phyloP scores from a whole-genome alignment of 495 filamentous ascomycete species.

The Margaritispora aquatica region DNA sequence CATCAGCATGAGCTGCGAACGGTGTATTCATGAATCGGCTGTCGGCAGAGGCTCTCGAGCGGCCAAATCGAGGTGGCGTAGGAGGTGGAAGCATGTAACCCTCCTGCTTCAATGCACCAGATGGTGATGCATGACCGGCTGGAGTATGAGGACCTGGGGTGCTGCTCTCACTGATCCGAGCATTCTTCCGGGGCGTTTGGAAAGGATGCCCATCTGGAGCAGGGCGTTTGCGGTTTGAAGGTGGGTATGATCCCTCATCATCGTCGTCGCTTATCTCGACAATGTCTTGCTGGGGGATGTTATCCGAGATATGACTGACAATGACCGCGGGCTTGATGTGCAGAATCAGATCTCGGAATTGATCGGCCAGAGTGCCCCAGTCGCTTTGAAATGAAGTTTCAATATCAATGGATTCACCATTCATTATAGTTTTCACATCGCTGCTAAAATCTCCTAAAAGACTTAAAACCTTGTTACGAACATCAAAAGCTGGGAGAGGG shows the following conservation, averaged over 20 bases:
- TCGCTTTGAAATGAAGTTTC: background rate
- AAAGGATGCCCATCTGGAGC: background rate
- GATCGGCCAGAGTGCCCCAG: background rate
- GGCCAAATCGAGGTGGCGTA: background rate
- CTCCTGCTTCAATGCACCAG: background rate
- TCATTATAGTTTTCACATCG: conserved; percentile 29
- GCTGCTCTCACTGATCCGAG: background rate
- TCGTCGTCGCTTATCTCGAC: conserved; percentile 2
- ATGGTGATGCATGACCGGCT: background rate
- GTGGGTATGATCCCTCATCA: background rate
- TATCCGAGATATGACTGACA: conserved; percentile 5
- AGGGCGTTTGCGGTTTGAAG: background rate
- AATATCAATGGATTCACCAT: conserved; percentile 24
- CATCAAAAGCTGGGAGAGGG: conserved; percentile 16
- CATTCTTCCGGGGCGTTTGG: background rate
- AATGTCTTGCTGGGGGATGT: background rate
- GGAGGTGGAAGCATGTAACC: background rate
- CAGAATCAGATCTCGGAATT: conserved; percentile 4
- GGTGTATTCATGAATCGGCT: background rate
- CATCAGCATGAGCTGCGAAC: background rate
- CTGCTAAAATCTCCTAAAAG: conserved; percentile 35
- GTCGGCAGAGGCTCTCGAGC: background rate
- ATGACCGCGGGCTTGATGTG: conserved; percentile 11
- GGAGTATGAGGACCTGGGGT: background rate
- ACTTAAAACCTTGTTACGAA: conserved; percentile 34